Percentiles rank a stretch among this genome's conserved stretches.
phyloP scores from a whole-genome alignment of 1,139 yeast genomes.

The Candida labiduridarum region DNA sequence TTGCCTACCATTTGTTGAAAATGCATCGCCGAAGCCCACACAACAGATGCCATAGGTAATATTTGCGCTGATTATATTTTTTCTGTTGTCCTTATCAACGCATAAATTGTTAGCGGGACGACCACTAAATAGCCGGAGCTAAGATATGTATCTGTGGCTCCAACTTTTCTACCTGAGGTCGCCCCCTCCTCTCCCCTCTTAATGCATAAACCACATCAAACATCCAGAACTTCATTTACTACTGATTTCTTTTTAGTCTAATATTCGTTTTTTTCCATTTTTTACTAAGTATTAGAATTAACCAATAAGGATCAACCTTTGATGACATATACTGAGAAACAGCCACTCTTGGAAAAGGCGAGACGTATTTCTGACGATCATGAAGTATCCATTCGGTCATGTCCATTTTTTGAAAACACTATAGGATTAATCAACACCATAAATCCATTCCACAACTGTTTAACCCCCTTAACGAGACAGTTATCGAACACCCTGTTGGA shows the following conservation, averaged over 20 bases:
- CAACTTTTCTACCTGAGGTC: background rate
- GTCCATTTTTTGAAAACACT: slow-evolving; percentile 25
- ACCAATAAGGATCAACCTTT: background rate
- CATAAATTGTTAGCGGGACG: background rate
- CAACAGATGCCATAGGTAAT: background rate
- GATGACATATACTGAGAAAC: slow-evolving; percentile 23
- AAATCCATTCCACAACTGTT: slow-evolving; percentile 17
- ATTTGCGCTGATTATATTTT: background rate
- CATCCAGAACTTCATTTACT: no score
- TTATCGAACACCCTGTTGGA: slow-evolving; percentile 10
- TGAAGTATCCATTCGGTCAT: slow-evolving; percentile 23
- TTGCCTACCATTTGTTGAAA: background rate
- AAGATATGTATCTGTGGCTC: background rate
- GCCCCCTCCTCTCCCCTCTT: no score
- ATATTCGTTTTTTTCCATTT: background rate
- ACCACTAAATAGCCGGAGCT: background rate
- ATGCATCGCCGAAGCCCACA: background rate
- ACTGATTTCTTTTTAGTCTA: background rate
- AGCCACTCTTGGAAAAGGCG: slow-evolving; percentile 22
- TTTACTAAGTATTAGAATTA: background rate
- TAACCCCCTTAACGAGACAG: slow-evolving; percentile 20
- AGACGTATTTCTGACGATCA: slow-evolving; percentile 15
- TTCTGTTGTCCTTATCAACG: background rate
- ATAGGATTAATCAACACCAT: slow-evolving; percentile 22
- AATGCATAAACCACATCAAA: no score